Percentiles rank a stretch among this genome's conserved stretches.
Evolutionary conservation across 1,139 yeast species (phyloP).

Genomic region (Geotrichum bryndzae): DNA sequence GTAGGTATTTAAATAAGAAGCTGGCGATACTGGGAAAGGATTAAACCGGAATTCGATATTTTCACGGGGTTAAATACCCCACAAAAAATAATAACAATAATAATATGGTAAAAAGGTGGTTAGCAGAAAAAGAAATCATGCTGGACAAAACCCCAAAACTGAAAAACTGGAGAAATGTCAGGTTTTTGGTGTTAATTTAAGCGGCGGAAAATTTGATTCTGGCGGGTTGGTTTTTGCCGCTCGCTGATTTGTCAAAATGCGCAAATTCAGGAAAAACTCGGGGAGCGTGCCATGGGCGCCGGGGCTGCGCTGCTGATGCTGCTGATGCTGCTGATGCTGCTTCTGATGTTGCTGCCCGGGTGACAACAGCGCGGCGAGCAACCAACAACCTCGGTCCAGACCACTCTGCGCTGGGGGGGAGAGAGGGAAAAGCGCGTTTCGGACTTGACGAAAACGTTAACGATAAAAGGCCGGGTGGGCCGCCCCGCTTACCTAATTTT

Average conservation of each 20-base stretch:
- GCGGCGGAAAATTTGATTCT: background rate
- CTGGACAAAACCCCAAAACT: background rate
- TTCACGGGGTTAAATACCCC: background rate
- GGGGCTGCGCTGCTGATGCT: no score
- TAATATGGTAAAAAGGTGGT: background rate
- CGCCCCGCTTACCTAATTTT: background rate
- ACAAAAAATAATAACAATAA: background rate
- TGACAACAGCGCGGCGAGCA: background rate
- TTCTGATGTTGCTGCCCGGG: background rate
- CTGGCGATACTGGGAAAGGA: background rate
- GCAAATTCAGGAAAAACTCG: background rate
- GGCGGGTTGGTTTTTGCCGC: background rate
- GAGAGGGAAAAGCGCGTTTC: background rate
- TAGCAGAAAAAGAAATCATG: background rate
- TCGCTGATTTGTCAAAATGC: background rate
- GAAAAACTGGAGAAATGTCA: background rate
- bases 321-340: no score
- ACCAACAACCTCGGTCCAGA: background rate
- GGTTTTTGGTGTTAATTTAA: background rate
- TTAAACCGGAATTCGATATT: background rate
- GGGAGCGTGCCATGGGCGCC: background rate
- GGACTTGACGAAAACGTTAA: background rate
- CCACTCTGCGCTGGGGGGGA: background rate
- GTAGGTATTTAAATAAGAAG: background rate
- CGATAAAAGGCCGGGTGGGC: background rate